A percentile compares a stretch with the other conserved stretches of the same genome.
Evolutionary conservation across 805 yeast species (phyloP).

Genomic region (Candida orba): DNA sequence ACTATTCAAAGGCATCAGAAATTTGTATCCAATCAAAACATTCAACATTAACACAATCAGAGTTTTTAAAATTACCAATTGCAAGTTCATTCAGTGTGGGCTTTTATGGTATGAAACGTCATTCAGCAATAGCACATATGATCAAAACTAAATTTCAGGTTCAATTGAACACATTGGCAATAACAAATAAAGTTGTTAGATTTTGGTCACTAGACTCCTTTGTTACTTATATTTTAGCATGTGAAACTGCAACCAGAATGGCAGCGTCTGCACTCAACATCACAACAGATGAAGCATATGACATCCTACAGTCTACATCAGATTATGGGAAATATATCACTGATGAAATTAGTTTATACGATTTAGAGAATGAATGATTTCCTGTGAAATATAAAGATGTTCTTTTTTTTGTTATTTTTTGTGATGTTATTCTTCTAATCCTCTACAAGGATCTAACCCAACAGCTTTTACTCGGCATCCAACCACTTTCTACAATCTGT

Average conservation of each 20-base stretch:
- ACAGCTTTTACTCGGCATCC: too few relatives aligned
- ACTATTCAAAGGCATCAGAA: constrained; percentile 42
- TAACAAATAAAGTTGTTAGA: constrained; percentile 37
- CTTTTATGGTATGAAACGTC: constrained; percentile 53
- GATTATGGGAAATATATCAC: constrained; percentile 38
- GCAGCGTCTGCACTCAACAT: constrained; percentile 39
- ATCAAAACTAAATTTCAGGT: constrained; percentile 30
- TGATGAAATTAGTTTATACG: constrained; percentile 12
- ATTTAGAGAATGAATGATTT: neutral
- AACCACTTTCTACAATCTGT: too few relatives aligned
- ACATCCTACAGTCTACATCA: constrained; percentile 36
- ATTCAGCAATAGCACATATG: constrained; percentile 38
- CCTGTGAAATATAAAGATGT: too few relatives aligned
- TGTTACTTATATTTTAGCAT: constrained; percentile 51
- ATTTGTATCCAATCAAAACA: constrained; percentile 32
- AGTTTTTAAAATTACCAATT: constrained; percentile 39
- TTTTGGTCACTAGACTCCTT: constrained; percentile 59
- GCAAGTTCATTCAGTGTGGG: constrained; percentile 42
- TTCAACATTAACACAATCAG: constrained; percentile 34
- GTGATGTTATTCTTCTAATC: too few relatives aligned
- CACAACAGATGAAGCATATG: constrained; percentile 38
- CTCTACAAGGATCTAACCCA: too few relatives aligned
- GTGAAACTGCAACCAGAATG: constrained; percentile 49
- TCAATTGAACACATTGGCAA: constrained; percentile 22
- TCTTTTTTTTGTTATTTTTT: too few relatives aligned